Evolutionary conservation across 805 yeast species (phyloP), one percentile per base, ranked within the genome.

Genomic region (Saccharomyces mikatae): DNA sequence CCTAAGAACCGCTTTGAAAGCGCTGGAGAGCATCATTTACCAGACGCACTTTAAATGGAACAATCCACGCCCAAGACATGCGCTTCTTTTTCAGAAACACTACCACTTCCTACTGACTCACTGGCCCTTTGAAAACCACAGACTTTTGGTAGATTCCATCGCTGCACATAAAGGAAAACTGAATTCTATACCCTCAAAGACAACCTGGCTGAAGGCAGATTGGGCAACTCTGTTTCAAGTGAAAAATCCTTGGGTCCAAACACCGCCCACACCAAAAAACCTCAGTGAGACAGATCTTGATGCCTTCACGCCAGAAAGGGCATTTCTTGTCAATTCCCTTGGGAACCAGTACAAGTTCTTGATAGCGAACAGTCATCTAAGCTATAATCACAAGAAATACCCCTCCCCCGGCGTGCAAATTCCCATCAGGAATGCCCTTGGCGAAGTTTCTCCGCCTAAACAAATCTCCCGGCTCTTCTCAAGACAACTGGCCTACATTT

Each of bases 121-220:
- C 24, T 53, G 56, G 56, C 56, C 56, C 2, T 50, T 17, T 50
- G 53, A 53, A n/a, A 29, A 30, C 14, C 56, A 53, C 48, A 48
- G 44, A 13, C 9, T 9, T 17, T 17, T 36, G 44, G 44, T 17
- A 8, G 44, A 36, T 36, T 36, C 24, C 24, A 36, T 36, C 24
- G 4, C 24, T 2, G 24, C 24, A 2, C 21, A 36, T 11, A 36
- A 17, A 8, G 44, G 44, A 11, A 36, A 36, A 17, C 44, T 36
- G 13, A 17, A 6, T 17, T 36, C 44, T 9, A 17, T 17, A 22
- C 3, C 44, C 24, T 36, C 44, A 6, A 36, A 17, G 44, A 11
- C 13, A 13, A 17, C 10, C 44, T 36, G 44, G 44, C 44, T 36
- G 44, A 36, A 36, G 44, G 11, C 44, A 9, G 44, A 36, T 17